phyloP scores from a whole-genome alignment of 1,139 yeast genomes.

The Taiozyma sp. region DNA sequence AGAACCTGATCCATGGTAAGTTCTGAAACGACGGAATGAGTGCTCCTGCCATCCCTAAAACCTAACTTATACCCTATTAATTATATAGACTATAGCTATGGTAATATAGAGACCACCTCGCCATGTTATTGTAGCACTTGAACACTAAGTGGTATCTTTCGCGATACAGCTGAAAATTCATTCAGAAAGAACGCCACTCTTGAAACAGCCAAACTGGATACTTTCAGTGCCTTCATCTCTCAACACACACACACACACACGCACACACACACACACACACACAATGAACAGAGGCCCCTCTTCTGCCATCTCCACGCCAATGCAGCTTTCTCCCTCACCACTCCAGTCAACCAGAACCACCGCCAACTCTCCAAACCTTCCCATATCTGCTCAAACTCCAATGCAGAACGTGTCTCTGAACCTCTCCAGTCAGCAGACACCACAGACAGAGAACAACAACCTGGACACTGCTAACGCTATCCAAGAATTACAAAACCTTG shows the following conservation, averaged over 20 bases:
- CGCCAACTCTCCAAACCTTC: not conserved
- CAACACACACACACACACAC: not conserved
- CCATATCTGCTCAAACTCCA: not conserved
- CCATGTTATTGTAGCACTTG: too few relatives aligned
- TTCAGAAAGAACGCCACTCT: not conserved
- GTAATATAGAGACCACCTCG: too few relatives aligned
- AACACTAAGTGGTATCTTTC: too few relatives aligned
- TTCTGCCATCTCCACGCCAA: not conserved
- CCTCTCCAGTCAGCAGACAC: not conserved
- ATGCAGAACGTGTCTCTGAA: not conserved
- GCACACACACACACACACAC: not conserved
- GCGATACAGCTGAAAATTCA: too few relatives aligned
- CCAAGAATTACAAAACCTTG: slow-evolving; percentile 17
- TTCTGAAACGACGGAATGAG: slow-evolving; percentile 30
- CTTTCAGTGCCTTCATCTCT: not conserved
- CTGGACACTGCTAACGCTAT: slow-evolving; percentile 3
- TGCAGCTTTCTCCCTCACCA: not conserved
- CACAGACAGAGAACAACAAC: not conserved
- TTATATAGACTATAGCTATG: too few relatives aligned
- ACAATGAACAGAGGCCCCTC: not conserved
- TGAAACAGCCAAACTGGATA: not conserved
- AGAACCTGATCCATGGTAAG: slow-evolving; percentile 61
- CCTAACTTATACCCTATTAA: too few relatives aligned
- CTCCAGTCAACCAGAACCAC: not conserved
- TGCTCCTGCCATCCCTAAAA: too few relatives aligned